Evolutionary conservation across 192 early-diverging fungal genomes (phyloP).

Genomic region (Blastocladiella britannica): DNA sequence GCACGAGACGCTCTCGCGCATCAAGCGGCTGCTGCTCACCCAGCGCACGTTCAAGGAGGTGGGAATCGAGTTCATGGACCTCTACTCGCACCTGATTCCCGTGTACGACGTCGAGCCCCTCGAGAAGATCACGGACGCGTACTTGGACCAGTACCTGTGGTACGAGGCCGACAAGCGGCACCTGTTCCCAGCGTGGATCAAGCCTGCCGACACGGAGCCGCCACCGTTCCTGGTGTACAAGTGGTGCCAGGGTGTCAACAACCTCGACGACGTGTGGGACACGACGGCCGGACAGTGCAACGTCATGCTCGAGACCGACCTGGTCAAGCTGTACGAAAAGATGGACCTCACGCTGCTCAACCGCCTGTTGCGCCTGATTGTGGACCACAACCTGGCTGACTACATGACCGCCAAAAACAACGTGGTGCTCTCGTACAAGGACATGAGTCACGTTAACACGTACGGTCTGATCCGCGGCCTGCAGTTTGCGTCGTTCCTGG

Average conservation of each 20-base stretch:
- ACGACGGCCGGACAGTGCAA: slow-evolving; percentile 75
- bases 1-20: slow-evolving; percentile 59
- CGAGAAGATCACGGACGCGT: slow-evolving; percentile 99
- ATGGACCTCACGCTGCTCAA: slow-evolving; percentile 92
- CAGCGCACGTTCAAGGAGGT: slow-evolving; percentile 99
- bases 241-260: slow-evolving; percentile 96
- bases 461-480: slow-evolving; percentile 92
- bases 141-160: slow-evolving; percentile 98
- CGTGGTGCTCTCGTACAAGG: slow-evolving; percentile 90
- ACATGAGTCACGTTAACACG: slow-evolving; percentile 97
- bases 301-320: slow-evolving; percentile 86
- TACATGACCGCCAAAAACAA: slow-evolving; percentile 99
- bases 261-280: slow-evolving; percentile 88
- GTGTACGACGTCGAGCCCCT: slow-evolving; percentile 96
- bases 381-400: slow-evolving; percentile 99
- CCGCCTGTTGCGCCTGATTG: slow-evolving; percentile 74
- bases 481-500: slow-evolving; percentile 93
- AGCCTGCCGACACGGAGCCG: slow-evolving; percentile 90
- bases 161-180: slow-evolving; percentile 95
- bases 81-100: slow-evolving; percentile 88
- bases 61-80: slow-evolving; percentile 98
- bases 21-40: slow-evolving; percentile 87
- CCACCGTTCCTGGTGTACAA: slow-evolving; percentile 94
- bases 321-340: slow-evolving; percentile 87
- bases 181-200: slow-evolving; percentile 98